A percentile compares a stretch with the other conserved stretches of the same genome.
These are phyloP conservation scores for Discostella stelligera DNA, from an alignment of 352 stramenopile genomes.

Conservation along the genomic window DNA sequence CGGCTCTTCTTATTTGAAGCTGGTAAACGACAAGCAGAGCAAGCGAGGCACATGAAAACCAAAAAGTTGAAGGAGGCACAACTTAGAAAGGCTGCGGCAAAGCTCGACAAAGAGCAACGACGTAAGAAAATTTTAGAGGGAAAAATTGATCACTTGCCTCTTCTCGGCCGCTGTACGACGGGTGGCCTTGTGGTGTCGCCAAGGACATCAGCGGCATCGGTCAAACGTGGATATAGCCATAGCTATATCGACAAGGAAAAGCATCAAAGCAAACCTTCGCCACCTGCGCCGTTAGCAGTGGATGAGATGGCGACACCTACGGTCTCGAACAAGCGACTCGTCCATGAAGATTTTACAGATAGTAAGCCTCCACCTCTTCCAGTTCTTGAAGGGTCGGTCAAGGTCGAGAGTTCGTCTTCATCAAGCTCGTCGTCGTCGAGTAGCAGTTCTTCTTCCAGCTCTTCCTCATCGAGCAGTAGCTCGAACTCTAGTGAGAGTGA, in stretches of 20 bases:
- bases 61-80: conserved; percentile 73
- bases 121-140: conserved; percentile 33
- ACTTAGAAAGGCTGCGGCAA: conserved; percentile 49
- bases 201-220: neutral
- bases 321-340: conserved; percentile 40
- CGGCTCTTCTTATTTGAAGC: conserved; percentile 87
- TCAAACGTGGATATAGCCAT: conserved; percentile 34
- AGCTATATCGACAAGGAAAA: conserved; percentile 12
- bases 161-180: conserved; percentile 20
- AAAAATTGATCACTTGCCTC: conserved; percentile 16
- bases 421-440: conserved; percentile 60
- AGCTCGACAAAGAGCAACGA: conserved; percentile 53
- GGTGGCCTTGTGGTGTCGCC: neutral
- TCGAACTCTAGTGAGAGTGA: conserved; percentile 60
- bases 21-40: conserved; percentile 57
- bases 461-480: conserved; percentile 56
- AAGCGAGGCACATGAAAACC: conserved; percentile 51
- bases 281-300: neutral
- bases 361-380: conserved; percentile 15
- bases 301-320: conserved; percentile 35
- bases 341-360: conserved; percentile 10
- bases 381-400: conserved; percentile 30
- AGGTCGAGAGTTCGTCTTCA: conserved; percentile 53
- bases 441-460: conserved; percentile 73
- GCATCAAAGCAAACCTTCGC: conserved; percentile 8